Percentiles rank a stretch among this genome's conserved stretches.
Conservation (phyloP, 495 filamentous ascomycete genomes). For the Aspergillus kassunensis region DNA sequence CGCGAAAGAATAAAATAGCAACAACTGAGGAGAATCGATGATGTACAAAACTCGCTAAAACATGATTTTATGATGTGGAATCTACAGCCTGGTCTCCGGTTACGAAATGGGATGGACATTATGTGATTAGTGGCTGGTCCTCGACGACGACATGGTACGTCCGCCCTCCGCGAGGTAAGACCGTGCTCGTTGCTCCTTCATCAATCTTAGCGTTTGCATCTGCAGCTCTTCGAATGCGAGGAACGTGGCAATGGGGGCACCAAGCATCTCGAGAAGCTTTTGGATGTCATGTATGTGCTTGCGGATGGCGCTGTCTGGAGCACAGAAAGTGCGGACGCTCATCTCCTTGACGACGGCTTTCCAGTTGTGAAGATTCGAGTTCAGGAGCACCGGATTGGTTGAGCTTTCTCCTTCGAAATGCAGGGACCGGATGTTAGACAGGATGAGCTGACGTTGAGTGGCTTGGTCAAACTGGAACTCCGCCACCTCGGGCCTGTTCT, state of each 20-base stretch:
- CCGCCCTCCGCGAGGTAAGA: slow-evolving; percentile 8
- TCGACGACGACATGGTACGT: not conserved
- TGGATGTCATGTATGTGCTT: slow-evolving; percentile 52
- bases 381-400: slow-evolving; percentile 37
- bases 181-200: slow-evolving; percentile 26
- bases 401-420: slow-evolving; percentile 44
- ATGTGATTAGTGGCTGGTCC: slow-evolving; percentile 1
- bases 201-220: slow-evolving; percentile 24
- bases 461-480: slow-evolving; percentile 56
- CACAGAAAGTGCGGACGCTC: slow-evolving; percentile 53
- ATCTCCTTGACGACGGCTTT: slow-evolving; percentile 46
- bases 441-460: slow-evolving; percentile 51
- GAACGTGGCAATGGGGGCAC: slow-evolving; percentile 36
- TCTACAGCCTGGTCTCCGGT: not conserved
- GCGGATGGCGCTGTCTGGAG: slow-evolving; percentile 49
- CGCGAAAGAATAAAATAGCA: not conserved
- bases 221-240: slow-evolving; percentile 38
- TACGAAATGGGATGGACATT: not conserved
- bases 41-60: not conserved
- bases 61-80: not conserved
- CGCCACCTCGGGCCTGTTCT: slow-evolving; percentile 49
- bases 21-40: not conserved
- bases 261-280: slow-evolving; percentile 51
- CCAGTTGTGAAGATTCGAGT: slow-evolving; percentile 51
- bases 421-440: slow-evolving; percentile 45